Evolutionary conservation across 257 asterid genomes (phyloP).

Genomic region (Perilla frutescens): DNA sequence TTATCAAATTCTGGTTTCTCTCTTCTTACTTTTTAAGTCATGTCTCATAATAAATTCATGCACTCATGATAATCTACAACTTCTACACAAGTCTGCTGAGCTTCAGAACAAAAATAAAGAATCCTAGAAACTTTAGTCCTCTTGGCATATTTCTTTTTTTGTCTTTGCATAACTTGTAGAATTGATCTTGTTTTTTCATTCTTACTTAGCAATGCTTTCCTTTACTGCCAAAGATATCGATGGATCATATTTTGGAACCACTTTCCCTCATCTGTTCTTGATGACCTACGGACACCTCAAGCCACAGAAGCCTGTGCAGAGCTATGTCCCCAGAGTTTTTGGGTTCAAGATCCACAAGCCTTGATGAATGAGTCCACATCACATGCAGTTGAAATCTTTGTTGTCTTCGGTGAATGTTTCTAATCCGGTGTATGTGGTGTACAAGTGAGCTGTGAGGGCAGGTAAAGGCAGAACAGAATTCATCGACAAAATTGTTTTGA

Average conservation of each 20-base stretch:
- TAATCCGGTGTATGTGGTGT: slow-evolving; percentile 36
- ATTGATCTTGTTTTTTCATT: too few species aligned
- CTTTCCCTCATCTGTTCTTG: slow-evolving; percentile 86
- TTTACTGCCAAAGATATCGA: slow-evolving; percentile 68
- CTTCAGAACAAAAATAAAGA: too few species aligned
- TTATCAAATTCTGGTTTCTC: too few species aligned
- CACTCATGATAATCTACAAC: too few species aligned
- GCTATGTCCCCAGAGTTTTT: slow-evolving; percentile 78
- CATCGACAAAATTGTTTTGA: slow-evolving; percentile 35
- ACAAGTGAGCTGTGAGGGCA: slow-evolving; percentile 33
- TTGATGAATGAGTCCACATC: slow-evolving; percentile 41
- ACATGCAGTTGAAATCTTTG: slow-evolving; percentile 34
- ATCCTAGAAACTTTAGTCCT: too few species aligned
- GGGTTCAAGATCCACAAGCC: slow-evolving; percentile 87
- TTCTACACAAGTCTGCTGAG: too few species aligned
- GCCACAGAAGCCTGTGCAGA: slow-evolving; percentile 77
- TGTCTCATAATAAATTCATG: too few species aligned
- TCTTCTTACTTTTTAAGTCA: too few species aligned
- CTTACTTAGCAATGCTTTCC: slow-evolving; percentile 35
- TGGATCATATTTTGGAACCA: slow-evolving; percentile 95
- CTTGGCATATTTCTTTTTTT: too few species aligned
- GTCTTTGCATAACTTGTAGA: too few species aligned
- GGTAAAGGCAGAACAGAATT: slow-evolving; percentile 34
- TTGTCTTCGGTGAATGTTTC: slow-evolving; percentile 33
- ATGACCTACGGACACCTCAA: slow-evolving; percentile 90